A percentile compares a stretch with the other conserved stretches of the same genome.
Conservation (phyloP, 768 basidiomycete species). For the Asterophora lycoperdoides region DNA sequence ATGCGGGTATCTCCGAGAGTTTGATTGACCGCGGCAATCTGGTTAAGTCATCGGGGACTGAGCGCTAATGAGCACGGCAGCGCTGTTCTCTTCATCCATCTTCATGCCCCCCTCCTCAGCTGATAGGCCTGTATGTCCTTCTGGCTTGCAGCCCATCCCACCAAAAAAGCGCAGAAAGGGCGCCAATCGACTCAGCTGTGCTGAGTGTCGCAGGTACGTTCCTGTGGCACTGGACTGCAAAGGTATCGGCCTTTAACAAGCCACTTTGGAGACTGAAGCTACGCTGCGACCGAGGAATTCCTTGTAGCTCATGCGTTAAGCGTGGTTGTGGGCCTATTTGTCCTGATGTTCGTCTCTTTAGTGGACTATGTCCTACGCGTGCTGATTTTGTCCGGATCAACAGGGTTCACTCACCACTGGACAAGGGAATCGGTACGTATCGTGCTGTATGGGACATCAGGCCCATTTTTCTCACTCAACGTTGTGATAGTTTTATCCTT, state of each 20-base stretch:
- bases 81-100: conserved; percentile 20
- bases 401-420: conserved; percentile 77
- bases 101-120: conserved; percentile 34
- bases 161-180: conserved; percentile 64
- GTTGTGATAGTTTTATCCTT: conserved; percentile 59
- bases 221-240: conserved; percentile 1
- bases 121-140: conserved; percentile 24
- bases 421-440: conserved; percentile 67
- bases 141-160: conserved; percentile 24
- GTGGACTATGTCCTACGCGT: not conserved
- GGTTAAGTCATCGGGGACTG: conserved; percentile 3
- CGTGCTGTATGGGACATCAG: not conserved
- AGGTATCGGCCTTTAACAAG: conserved; percentile 3
- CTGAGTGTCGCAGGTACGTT: conserved; percentile 71
- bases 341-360: conserved; percentile 49
- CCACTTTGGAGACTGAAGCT: conserved; percentile 50
- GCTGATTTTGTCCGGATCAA: conserved; percentile 3
- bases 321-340: conserved; percentile 79
- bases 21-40: conserved; percentile 14
- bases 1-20: conserved; percentile 17
- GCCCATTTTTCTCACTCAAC: conserved; percentile 2
- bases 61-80: not conserved
- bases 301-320: conserved; percentile 79
- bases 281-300: conserved; percentile 71
- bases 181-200: conserved; percentile 73